phyloP scores from a whole-genome alignment of 345 rosid genomes.

The Sapria himalayana region DNA sequence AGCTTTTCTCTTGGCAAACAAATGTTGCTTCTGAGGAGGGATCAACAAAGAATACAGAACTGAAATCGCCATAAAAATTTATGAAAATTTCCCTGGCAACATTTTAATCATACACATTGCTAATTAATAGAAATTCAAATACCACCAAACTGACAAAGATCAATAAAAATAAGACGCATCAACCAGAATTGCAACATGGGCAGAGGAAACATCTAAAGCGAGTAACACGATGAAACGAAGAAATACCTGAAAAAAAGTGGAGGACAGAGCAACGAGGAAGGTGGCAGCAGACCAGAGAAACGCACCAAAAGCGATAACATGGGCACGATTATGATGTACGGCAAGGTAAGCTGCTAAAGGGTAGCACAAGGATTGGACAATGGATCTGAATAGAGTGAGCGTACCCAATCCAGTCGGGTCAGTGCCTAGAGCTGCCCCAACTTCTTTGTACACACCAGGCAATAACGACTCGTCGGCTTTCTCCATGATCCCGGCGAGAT shows the following conservation, averaged over 20 bases:
- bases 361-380: constrained; percentile 39
- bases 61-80: no score
- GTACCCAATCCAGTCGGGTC: constrained; percentile 79
- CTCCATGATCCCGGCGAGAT: constrained; percentile 79
- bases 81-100: no score
- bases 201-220: no score
- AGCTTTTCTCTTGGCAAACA: no score
- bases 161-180: no score
- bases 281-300: constrained; percentile 55
- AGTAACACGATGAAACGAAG: no score
- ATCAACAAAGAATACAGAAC: no score
- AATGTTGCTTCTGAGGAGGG: no score
- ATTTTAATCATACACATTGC: no score
- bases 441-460: constrained; percentile 81
- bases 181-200: no score
- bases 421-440: constrained; percentile 62
- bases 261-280: constrained; percentile 40
- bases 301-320: constrained; percentile 51
- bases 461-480: constrained; percentile 76
- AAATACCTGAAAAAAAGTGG: constrained; percentile 37
- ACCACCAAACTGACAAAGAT: no score
- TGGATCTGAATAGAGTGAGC: constrained; percentile 41
- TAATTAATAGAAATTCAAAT: no score
- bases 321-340: constrained; percentile 32
- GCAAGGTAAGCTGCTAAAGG: constrained; percentile 58